A percentile compares a stretch with the other conserved stretches of the same genome.
phyloP scores from a whole-genome alignment of 345 rosid genomes.

The Aegle marmelos region DNA sequence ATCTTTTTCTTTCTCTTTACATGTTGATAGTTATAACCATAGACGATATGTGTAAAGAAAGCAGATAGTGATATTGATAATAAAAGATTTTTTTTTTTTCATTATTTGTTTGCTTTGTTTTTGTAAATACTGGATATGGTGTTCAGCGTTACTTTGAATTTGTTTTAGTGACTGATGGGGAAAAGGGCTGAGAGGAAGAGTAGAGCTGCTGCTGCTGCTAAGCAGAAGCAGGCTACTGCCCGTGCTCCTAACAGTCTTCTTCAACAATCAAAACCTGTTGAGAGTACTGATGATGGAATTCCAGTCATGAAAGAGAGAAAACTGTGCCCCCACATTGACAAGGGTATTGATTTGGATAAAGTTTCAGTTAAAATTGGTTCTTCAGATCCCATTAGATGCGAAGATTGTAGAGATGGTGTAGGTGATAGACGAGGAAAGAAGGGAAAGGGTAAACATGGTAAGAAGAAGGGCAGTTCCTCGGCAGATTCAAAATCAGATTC shows the following conservation, averaged over 20 bases:
- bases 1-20: not conserved
- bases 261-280: conserved; percentile 31
- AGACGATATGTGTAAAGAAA: not conserved
- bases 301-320: conserved; percentile 39
- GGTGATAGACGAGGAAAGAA: conserved; percentile 58
- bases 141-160: conserved; percentile 22
- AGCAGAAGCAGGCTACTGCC: conserved; percentile 41
- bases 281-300: conserved; percentile 31
- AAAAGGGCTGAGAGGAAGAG: conserved; percentile 77
- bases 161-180: conserved; percentile 64
- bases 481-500: conserved; percentile 49
- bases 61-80: not conserved
- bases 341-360: conserved; percentile 54
- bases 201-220: conserved; percentile 52
- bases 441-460: conserved; percentile 66
- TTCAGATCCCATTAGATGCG: conserved; percentile 55
- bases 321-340: conserved; percentile 60
- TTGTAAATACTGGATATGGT: not conserved
- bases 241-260: conserved; percentile 38
- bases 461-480: conserved; percentile 52
- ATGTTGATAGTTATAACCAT: not conserved
- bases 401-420: conserved; percentile 66
- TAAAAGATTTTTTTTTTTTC: not conserved
- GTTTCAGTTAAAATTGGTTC: conserved; percentile 56
- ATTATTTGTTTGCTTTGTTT: not conserved